Base-by-base conservation (phyloP, 208 protist species). In the Acanthamoeba healyi region DNA sequence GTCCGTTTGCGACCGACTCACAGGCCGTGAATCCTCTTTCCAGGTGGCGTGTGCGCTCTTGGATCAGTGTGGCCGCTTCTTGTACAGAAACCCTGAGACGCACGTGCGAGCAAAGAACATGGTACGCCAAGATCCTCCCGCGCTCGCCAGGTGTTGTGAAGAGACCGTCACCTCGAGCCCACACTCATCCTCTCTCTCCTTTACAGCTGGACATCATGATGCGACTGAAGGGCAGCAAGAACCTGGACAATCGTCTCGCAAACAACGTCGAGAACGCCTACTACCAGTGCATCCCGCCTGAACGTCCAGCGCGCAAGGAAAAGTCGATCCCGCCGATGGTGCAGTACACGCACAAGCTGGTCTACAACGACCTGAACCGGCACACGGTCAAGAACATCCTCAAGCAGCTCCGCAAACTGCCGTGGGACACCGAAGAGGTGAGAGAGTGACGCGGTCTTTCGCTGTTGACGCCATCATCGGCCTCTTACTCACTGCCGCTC, bases 21-120 rank as follows among this genome's bases (percentile, higher is more conserved):
- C n/a, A n/a, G n/a, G n/a, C n/a, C n/a, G n/a, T n/a, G n/a, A n/a
- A n/a, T n/a, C n/a, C n/a, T n/a, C n/a, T 40, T 89, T 46, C 22
- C 34, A 91, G 84, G 93, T 98, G n/a, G 95, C 96, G n/a, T 98
- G 97, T 32, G 84, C 67, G 15, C 70, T 98, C 0, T 32, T 98
- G n/a, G 97, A 98, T 54, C 58, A 44, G 5, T 96, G 95, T 93
- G 97, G 97, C 29, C 56, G 96, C 46, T 98, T 94, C 89, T 72
- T 98, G 17, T 98, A 97, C 44, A 88, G 70, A 46, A 84, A 38
- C 2, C n/a, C 92, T 4, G 94, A 97, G 0, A 95, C 96, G 12
- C 96, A 97, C 67, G 61, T 96, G 2, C 14, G 89, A 5, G 90
- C 95, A 0, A 96, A 96, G 79, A 94, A 96, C 29, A 94, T 97